phyloP scores from a whole-genome alignment of 2,329 filamentous ascomycete species.

The Fusarium circinatum region DNA sequence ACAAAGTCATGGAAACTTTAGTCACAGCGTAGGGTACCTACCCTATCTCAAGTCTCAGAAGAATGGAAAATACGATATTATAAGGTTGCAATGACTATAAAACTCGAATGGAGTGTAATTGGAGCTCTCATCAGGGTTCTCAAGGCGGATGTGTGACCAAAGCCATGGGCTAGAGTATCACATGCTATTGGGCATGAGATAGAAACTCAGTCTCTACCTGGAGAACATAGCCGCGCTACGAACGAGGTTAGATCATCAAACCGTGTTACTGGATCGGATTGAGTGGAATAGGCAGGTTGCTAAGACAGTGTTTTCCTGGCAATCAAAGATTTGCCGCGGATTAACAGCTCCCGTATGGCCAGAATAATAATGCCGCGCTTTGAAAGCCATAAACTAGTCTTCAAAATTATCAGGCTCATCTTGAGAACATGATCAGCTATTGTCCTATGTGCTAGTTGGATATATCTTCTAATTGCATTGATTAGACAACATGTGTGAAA shows the following conservation, averaged over 20 bases:
- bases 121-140: background rate
- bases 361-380: too few relatives aligned
- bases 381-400: too few relatives aligned
- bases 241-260: background rate
- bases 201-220: fast-evolving
- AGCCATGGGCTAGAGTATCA: background rate
- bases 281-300: too few relatives aligned
- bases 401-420: too few relatives aligned
- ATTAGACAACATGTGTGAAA: too few relatives aligned
- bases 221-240: background rate
- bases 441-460: too few relatives aligned
- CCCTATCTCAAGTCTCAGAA: background rate
- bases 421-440: too few relatives aligned
- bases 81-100: background rate
- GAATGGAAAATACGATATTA: background rate
- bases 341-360: too few relatives aligned
- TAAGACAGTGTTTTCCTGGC: fast-evolving
- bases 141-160: background rate
- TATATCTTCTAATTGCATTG: too few relatives aligned
- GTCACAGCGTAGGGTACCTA: conserved; percentile 4
- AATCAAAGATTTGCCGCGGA: too few relatives aligned
- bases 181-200: background rate
- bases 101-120: background rate
- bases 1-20: conserved; percentile 7
- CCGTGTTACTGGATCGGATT: too few relatives aligned